Percentiles rank a stretch among this genome's conserved stretches.
Conservation (phyloP, 148 eudicot genomes). For the Cornus florida region DNA sequence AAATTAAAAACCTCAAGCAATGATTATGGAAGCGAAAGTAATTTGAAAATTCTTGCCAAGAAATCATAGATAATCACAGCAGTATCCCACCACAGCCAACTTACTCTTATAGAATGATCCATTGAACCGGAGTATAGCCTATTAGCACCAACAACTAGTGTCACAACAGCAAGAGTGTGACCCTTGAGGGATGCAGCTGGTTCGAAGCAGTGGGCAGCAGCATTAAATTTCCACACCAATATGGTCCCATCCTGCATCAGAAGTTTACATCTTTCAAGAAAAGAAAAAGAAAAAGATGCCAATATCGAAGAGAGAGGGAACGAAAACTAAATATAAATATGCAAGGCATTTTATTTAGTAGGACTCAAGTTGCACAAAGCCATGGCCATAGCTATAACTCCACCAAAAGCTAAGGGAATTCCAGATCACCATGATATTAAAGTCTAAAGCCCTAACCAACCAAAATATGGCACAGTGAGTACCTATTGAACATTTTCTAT, state of each 20-base stretch:
- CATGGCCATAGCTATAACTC: neutral
- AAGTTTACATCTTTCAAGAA: neutral
- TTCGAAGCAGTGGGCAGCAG: slow-evolving; percentile 70
- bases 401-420: neutral
- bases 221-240: slow-evolving; percentile 91
- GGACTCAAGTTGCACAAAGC: neutral
- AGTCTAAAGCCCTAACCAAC: neutral
- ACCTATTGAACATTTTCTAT: neutral
- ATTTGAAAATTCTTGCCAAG: neutral
- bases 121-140: slow-evolving; percentile 96
- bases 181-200: slow-evolving; percentile 87
- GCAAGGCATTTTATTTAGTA: neutral
- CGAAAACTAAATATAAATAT: neutral
- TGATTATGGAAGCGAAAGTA: slow-evolving; percentile 1
- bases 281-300: neutral
- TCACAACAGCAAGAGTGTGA: slow-evolving; percentile 76
- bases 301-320: slow-evolving; percentile 6
- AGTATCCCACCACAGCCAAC: slow-evolving; percentile 3
- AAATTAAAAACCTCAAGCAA: neutral
- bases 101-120: slow-evolving; percentile 79
- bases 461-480: neutral
- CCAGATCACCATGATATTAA: neutral
- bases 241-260: slow-evolving; percentile 75
- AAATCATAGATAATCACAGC: neutral
- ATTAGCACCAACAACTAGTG: slow-evolving; percentile 87